phyloP scores from a whole-genome alignment of 176 grass and related monocot species.

The Thalia dealbata region DNA sequence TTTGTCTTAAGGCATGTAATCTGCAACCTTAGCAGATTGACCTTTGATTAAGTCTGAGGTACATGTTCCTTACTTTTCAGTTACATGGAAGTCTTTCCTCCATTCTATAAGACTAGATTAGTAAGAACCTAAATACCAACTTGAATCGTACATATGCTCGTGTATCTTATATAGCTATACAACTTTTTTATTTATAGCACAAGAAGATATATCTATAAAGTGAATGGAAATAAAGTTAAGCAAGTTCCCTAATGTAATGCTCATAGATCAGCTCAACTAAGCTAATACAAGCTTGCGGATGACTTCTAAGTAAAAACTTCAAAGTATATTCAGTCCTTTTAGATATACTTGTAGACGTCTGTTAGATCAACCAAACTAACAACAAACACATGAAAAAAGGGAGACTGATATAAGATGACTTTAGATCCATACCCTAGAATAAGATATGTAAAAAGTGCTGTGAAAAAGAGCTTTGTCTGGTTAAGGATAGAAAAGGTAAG shows the following conservation, averaged over 20 bases:
- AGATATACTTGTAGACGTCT: neutral
- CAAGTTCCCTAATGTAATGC: neutral
- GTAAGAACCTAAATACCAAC: neutral
- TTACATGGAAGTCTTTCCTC: neutral
- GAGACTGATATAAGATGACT: neutral
- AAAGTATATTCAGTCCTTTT: neutral
- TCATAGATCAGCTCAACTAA: neutral
- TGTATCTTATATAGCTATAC: neutral
- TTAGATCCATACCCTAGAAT: conserved; percentile 63
- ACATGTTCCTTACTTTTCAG: neutral
- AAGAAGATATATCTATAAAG: neutral
- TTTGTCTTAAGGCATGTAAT: neutral
- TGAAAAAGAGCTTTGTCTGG: conserved; percentile 95
- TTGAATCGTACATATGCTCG: neutral
- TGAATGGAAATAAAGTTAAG: neutral
- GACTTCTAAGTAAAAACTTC: no score
- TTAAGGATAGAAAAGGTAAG: conserved; percentile 97
- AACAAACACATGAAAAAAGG: conserved; percentile 5
- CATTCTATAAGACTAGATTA: neutral
- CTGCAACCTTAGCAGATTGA: neutral
- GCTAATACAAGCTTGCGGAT: neutral
- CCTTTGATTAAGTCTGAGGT: neutral
- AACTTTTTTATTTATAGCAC: neutral
- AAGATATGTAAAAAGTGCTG: conserved; percentile 82
- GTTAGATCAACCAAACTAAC: conserved; percentile 7